These are phyloP conservation scores for Penicillium psychrosexuale DNA, from an alignment of 2,329 filamentous ascomycete species.

Conservation along the genomic window DNA sequence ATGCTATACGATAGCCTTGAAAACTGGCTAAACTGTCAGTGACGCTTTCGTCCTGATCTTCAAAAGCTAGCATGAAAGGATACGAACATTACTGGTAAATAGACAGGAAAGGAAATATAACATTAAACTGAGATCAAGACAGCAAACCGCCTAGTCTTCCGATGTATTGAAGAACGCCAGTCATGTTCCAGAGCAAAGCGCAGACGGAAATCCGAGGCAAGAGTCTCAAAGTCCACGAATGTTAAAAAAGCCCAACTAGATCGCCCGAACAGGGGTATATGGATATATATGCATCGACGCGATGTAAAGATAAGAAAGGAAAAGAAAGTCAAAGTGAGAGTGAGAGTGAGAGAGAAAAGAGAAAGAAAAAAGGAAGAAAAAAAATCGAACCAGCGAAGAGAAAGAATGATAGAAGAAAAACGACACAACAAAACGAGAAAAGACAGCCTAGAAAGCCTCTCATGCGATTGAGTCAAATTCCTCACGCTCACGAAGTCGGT, in stretches of 20 bases:
- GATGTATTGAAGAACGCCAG: constrained; percentile 20
- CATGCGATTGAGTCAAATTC: constrained; percentile 59
- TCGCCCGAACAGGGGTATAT: constrained; percentile 24
- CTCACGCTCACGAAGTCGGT: constrained; percentile 71
- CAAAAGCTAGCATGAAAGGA: neutral
- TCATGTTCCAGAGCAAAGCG: constrained; percentile 9
- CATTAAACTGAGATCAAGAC: neutral
- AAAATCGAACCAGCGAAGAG: constrained; percentile 17
- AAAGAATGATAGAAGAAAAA: constrained; percentile 31
- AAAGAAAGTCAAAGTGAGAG: constrained; percentile 1
- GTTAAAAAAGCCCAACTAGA: constrained; percentile 27
- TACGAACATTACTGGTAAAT: neutral
- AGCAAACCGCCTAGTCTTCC: constrained; percentile 12
- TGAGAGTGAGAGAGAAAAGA: neutral
- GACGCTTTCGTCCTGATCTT: neutral
- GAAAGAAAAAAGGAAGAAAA: neutral
- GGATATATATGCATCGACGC: constrained; percentile 22
- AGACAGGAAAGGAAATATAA: neutral
- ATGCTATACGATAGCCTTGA: neutral
- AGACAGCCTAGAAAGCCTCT: constrained; percentile 12
- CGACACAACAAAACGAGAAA: constrained; percentile 3
- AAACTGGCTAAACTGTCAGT: neutral
- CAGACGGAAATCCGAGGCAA: neutral
- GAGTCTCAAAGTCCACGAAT: constrained; percentile 17
- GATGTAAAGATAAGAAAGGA: constrained; percentile 12